Evolutionary conservation across 371 early-diverging fungal species (phyloP), one percentile per base, ranked within the genome.

Genomic region (Mortierella sp.): DNA sequence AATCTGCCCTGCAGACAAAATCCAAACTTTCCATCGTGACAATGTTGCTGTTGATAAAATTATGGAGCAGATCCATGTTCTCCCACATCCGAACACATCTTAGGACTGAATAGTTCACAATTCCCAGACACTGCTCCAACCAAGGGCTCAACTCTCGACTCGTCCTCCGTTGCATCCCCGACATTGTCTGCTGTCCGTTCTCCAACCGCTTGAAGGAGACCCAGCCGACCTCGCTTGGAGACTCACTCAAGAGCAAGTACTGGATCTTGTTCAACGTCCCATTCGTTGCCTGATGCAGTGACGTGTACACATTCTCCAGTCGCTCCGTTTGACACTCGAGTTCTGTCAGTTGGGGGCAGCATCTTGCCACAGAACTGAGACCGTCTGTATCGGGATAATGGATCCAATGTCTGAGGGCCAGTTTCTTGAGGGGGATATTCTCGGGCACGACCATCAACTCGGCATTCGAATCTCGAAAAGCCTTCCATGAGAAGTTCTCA

Each of bases 381-480:
- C 60, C 53, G 8, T 24, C 19, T 3, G 39, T 24, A 19, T 70
- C 55, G 4, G 64, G 64, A 4, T 59, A 51, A 3, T 30, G 56
- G 9, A 31, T 7, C 71, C 71, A 70, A 21, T 59, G 55, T 4
- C 54, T 46, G 26, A 70, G 24, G 5, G 50, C 17, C 14, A 63
- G 41, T 23, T 50, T 43, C 30, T 53, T 32, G 31, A 70, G 60
- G 6, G 53, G 26, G 19, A 63, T 63, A 23, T 54, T 55, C n/a
- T 57, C 23, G 1, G 64, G 64, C 11, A 70, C 46, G 11, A 31
- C 6, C n/a, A 58, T 5, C 21, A 34, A 5, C 2, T 41, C 28
- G 6, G 56, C 32, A 2, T 46, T 23, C 6, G 62, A 34, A 4
- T 52, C 28, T 21, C 60, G 58, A 24, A 70, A 55, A 7, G 58